Evolutionary conservation across 257 asterid genomes (phyloP).

Genomic region (Sherardia arvensis): DNA sequence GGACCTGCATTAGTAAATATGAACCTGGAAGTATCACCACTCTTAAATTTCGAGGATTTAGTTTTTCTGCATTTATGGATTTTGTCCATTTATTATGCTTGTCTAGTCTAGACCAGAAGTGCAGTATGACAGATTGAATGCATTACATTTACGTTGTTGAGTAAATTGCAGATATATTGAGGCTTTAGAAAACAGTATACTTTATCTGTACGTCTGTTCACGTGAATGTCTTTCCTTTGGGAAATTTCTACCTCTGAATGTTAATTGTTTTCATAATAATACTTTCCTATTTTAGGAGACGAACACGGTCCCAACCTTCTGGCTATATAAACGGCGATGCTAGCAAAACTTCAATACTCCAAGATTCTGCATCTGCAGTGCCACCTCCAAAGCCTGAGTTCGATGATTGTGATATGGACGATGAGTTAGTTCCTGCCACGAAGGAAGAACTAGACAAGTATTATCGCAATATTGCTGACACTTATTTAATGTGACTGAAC

Average conservation of each 20-base stretch:
- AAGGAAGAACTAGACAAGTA: constrained; percentile 41
- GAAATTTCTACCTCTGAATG: neutral
- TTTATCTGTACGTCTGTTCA: neutral
- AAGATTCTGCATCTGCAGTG: constrained; percentile 18
- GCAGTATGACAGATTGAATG: too few species aligned
- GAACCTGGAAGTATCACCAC: too few species aligned
- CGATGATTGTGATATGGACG: constrained; percentile 33
- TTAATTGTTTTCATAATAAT: constrained; percentile 1
- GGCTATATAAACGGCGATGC: constrained; percentile 10
- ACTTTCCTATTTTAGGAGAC: constrained; percentile 17
- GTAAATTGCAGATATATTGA: too few species aligned
- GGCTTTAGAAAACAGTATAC: too few species aligned
- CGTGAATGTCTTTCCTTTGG: neutral
- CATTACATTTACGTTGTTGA: too few species aligned
- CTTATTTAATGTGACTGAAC: neutral
- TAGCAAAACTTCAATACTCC: constrained; percentile 13
- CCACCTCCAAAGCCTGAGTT: constrained; percentile 26
- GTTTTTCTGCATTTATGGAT: too few species aligned
- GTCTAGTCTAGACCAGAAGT: too few species aligned
- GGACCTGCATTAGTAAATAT: too few species aligned
- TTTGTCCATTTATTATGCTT: too few species aligned
- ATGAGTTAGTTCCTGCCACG: constrained; percentile 39
- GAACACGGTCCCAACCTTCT: constrained; percentile 16
- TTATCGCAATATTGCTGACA: neutral
- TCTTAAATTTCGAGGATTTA: too few species aligned